Base-by-base conservation (phyloP, 495 filamentous ascomycete species). In the Bathelium albidoporum region DNA sequence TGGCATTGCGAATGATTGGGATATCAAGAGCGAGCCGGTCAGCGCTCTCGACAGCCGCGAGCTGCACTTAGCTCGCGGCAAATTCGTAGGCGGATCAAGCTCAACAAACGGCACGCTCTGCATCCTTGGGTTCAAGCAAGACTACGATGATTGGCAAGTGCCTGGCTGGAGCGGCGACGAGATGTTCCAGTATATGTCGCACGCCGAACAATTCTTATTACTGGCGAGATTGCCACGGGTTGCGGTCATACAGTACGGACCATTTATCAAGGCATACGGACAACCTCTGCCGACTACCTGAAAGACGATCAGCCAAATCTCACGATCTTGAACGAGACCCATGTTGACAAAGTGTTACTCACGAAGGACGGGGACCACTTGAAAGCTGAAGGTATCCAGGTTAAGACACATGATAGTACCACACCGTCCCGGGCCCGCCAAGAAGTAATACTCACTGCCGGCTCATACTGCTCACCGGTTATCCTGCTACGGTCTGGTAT, bases 91-190 rank as follows among this genome's bases (percentile, higher is more conserved):
- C 24, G 84, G 84, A 2, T 81, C 75, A 52, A 82, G 78, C 62
- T 82, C 79, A 14, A 78, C 80, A 62, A 88, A 87, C 73, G 83
- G 83, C 59, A 86, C 80, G 43, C 76, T 83, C n/a, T 84, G 81
- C 69, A 78, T 86, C 36, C 82, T 82, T 9, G 85, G 84, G 26
- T 74, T 71, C 61, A 79, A 81, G 43, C 80, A 81, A 45, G 84
- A 84, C 62, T 87, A 81, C 60, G 81, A 86, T 72, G 82, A 85
- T 64, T 87, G 83, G 83, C 73, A 65, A 0, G 41, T 82, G 53
- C 75, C 78, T 0, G 81, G 78, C 5, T 83, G 81, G 81, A 77
- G 74, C 61, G 80, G 81, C 7, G 73, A 81, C 32, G 78, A 82
- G 41, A 76, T 83, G 52, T 84, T 80, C 64, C 66, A 72, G 2